phyloP scores from a whole-genome alignment of 106 monocot species.

The Dendrobium officinale region DNA sequence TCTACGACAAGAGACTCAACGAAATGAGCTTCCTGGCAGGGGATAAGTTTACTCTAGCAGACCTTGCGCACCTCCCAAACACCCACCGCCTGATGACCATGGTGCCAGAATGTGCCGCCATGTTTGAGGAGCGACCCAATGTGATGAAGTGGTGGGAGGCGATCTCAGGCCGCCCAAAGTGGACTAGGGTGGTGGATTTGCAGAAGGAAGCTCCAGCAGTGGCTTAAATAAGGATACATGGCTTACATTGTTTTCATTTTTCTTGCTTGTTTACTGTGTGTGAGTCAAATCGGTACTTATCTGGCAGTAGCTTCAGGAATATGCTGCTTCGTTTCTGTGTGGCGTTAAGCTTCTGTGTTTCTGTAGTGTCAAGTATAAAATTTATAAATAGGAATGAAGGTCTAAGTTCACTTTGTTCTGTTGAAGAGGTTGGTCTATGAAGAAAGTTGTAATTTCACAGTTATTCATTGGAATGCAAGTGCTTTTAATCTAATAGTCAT shows the following conservation, averaged over 20 bases:
- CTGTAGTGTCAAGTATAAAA: no score
- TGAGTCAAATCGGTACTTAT: neutral
- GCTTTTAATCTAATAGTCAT: neutral
- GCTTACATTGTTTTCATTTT: neutral
- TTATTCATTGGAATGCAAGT: neutral
- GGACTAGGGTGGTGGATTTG: conserved; percentile 48
- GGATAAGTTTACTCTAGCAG: conserved; percentile 49
- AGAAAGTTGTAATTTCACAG: neutral
- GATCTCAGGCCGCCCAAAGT: conserved; percentile 45
- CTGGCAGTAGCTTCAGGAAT: no score
- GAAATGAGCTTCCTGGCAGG: conserved; percentile 56
- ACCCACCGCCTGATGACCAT: conserved; percentile 36
- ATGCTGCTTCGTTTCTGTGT: no score
- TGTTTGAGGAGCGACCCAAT: conserved; percentile 47
- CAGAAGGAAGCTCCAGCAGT: conserved; percentile 9
- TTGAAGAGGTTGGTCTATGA: neutral
- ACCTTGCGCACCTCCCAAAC: conserved; percentile 65
- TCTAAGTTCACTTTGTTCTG: neutral
- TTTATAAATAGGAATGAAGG: neutral
- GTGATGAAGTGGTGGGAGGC: conserved; percentile 73
- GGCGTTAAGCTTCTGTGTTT: no score
- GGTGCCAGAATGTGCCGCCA: conserved; percentile 10
- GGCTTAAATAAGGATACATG: neutral
- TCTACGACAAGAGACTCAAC: conserved; percentile 47
- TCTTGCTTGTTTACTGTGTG: conserved; percentile 1